These are phyloP conservation scores for Suhomyces kilbournensis DNA, from an alignment of 805 yeast genomes.

Conservation along the genomic window DNA sequence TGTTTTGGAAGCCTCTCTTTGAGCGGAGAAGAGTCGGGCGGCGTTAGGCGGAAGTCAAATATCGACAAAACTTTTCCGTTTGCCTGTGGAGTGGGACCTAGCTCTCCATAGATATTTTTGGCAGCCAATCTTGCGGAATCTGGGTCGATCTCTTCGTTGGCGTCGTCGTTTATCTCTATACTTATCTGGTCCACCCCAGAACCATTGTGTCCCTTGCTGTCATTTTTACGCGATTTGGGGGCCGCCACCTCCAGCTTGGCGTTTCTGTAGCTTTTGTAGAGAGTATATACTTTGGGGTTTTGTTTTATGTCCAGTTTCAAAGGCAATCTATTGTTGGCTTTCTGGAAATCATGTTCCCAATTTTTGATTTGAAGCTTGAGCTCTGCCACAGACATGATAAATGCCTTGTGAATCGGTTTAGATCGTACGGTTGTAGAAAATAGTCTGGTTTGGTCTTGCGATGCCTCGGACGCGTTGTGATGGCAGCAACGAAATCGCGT, in stretches of 20 bases:
- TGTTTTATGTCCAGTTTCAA: constrained; percentile 33
- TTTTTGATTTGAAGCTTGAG: constrained; percentile 32
- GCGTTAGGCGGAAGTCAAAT: constrained; percentile 54
- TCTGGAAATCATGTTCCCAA: constrained; percentile 38
- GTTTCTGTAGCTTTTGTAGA: constrained; percentile 31
- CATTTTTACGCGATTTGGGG: background rate
- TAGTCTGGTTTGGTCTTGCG: background rate
- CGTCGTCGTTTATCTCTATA: background rate
- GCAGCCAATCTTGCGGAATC: constrained; percentile 8
- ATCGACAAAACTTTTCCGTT: constrained; percentile 73
- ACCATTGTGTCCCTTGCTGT: background rate
- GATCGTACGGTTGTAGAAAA: background rate
- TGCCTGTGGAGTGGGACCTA: constrained; percentile 88
- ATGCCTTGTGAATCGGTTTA: background rate
- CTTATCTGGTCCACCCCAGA: background rate
- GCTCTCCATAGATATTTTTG: constrained; percentile 25
- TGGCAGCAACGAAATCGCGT: background rate
- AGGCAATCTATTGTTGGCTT: constrained; percentile 28
- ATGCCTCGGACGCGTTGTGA: background rate
- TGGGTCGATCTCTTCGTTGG: background rate
- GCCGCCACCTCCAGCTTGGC: constrained; percentile 8
- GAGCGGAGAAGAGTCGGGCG: constrained; percentile 44
- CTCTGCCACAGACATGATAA: constrained; percentile 5
- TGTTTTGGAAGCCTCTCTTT: constrained; percentile 11
- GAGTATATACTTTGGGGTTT: constrained; percentile 23